These are phyloP conservation scores for Microcyclosporella mali DNA, from an alignment of 2,329 filamentous ascomycete genomes.

Conservation along the genomic window DNA sequence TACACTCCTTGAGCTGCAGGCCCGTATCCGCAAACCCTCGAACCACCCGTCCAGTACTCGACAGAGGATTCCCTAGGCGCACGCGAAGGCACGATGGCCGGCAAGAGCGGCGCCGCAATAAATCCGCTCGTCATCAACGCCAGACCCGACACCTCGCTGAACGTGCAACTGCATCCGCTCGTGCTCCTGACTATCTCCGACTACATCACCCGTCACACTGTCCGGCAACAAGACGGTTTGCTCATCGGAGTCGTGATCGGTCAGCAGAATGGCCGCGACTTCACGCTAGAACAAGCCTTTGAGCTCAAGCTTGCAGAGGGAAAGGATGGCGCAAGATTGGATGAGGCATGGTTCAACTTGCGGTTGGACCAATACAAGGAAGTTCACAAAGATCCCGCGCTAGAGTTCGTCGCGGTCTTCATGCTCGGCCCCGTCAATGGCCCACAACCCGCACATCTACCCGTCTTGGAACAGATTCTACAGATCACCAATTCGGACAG, in stretches of 20 bases:
- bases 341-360: conserved; percentile 65
- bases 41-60: too few relatives aligned
- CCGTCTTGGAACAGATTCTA: conserved; percentile 67
- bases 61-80: too few relatives aligned
- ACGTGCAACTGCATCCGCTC: conserved; percentile 82
- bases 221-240: conserved; percentile 68
- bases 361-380: conserved; percentile 83
- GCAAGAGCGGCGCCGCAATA: conserved; percentile 15
- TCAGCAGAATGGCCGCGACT: conserved; percentile 81
- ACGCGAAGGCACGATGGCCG: conserved; percentile 30
- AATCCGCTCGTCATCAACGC: conserved; percentile 42
- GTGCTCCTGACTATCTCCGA: conserved; percentile 95
- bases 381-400: conserved; percentile 75
- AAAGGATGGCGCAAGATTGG: conserved; percentile 54
- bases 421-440: conserved; percentile 65
- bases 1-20: too few relatives aligned
- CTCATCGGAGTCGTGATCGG: conserved; percentile 84
- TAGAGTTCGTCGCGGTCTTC: conserved; percentile 66
- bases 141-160: conserved; percentile 64
- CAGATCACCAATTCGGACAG: conserved; percentile 60
- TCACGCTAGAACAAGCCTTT: conserved; percentile 90
- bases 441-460: conserved; percentile 60
- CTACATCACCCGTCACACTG: conserved; percentile 84
- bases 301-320: conserved; percentile 59
- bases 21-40: too few relatives aligned